Conservation (phyloP, 1,284 basidiomycete genomes). For the Volvariella volvacea region DNA sequence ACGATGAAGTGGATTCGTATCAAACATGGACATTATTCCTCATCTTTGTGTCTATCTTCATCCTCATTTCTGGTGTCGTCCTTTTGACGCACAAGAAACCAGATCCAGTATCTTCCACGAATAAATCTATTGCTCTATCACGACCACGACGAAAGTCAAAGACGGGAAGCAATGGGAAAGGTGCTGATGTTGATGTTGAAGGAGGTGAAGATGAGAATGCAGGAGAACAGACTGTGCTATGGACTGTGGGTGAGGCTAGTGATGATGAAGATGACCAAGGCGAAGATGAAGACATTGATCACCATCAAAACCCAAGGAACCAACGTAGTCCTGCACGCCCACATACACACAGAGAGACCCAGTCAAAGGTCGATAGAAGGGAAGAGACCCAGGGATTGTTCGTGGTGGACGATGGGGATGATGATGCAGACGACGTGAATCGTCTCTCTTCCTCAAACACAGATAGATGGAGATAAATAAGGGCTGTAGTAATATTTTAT, state of each 20-base stretch:
- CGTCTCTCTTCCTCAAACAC: no score
- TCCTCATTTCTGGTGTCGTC: slow-evolving; percentile 84
- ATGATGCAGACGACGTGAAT: no score
- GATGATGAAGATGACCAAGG: slow-evolving; percentile 50
- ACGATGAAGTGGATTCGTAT: slow-evolving; percentile 77
- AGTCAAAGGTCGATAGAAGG: no score
- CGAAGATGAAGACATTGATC: slow-evolving; percentile 29
- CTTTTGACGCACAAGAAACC: slow-evolving; percentile 82
- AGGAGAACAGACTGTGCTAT: slow-evolving; percentile 42
- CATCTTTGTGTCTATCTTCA: slow-evolving; percentile 77
- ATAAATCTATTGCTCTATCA: slow-evolving; percentile 16
- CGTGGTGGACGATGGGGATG: no score
- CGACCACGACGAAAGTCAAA: slow-evolving; percentile 13
- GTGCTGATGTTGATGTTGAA: slow-evolving; percentile 19
- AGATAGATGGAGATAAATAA: no score
- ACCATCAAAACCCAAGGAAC: slow-evolving; percentile 28
- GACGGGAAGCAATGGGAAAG: slow-evolving; percentile 8
- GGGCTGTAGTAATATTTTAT: no score
- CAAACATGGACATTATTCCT: slow-evolving; percentile 81
- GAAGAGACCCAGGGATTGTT: no score
- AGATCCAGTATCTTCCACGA: slow-evolving; percentile 30
- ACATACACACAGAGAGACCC: background rate
- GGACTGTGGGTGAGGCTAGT: slow-evolving; percentile 61
- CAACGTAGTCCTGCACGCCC: slow-evolving; percentile 4
- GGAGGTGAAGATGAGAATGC: slow-evolving; percentile 21